Conservation (phyloP, 2,329 filamentous ascomycete species). For the Bipolaris zeicola region DNA sequence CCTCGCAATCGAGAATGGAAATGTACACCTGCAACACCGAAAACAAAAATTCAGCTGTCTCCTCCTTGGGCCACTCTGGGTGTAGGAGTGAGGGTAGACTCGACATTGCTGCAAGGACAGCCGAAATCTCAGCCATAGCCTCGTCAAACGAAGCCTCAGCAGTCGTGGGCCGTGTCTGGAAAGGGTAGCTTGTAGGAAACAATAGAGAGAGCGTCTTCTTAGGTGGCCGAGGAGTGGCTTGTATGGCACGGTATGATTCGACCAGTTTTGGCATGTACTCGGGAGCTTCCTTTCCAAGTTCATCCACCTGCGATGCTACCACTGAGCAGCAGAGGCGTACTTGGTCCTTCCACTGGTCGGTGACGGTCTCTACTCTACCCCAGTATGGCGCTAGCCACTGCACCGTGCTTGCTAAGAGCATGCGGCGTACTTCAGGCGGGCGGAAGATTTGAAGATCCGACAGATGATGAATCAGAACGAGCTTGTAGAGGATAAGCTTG, state of each 20-base stretch:
- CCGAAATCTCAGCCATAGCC: slow-evolving; percentile 83
- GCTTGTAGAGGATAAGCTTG: slow-evolving; percentile 88
- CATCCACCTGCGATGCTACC: slow-evolving; percentile 80
- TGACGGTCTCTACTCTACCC: slow-evolving; percentile 75
- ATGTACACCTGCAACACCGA: slow-evolving; percentile 83
- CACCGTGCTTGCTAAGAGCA: slow-evolving; percentile 79
- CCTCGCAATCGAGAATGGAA: slow-evolving; percentile 86
- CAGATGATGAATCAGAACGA: slow-evolving; percentile 92
- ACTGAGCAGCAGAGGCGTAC: slow-evolving; percentile 93
- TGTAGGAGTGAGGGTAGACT: slow-evolving; percentile 75
- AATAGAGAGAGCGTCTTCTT: slow-evolving; percentile 76
- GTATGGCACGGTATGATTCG: slow-evolving; percentile 82
- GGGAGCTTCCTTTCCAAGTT: slow-evolving; percentile 79
- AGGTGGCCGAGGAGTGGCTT: slow-evolving; percentile 64
- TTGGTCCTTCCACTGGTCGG: slow-evolving; percentile 88
- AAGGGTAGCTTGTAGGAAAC: slow-evolving; percentile 89
- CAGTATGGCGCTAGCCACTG: slow-evolving; percentile 94
- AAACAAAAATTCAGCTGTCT: slow-evolving; percentile 75
- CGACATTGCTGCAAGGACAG: slow-evolving; percentile 81
- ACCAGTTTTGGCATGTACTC: slow-evolving; percentile 91
- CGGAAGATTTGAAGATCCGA: slow-evolving; percentile 81
- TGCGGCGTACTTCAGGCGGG: slow-evolving; percentile 73
- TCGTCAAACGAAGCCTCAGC: slow-evolving; percentile 76
- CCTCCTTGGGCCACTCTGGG: slow-evolving; percentile 74
- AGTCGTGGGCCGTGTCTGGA: slow-evolving; percentile 72